Conservation (phyloP, 2,329 filamentous ascomycete genomes). For the Neoarthrinium moseri region DNA sequence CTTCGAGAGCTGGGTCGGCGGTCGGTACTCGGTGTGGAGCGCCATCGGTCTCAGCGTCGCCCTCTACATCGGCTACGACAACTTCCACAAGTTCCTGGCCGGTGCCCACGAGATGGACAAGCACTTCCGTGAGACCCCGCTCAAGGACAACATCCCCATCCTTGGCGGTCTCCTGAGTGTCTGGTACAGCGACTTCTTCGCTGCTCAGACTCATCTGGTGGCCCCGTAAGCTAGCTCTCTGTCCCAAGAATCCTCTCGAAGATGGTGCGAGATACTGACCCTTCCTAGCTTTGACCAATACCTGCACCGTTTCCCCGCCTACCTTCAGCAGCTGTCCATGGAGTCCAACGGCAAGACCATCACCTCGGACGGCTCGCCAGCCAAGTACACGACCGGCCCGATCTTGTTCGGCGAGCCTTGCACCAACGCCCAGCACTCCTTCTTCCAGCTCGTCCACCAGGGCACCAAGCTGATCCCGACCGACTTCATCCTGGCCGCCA, state of each 20-base stretch:
- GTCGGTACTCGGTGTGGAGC: slow-evolving; percentile 98
- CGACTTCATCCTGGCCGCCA: slow-evolving; percentile 94
- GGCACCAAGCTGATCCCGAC: slow-evolving; percentile 98
- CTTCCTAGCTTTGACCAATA: slow-evolving; percentile 86
- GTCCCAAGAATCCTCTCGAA: background rate
- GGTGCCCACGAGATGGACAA: slow-evolving; percentile 98
- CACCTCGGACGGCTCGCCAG: slow-evolving; percentile 81
- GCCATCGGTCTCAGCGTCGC: slow-evolving; percentile 94
- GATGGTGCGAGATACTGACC: background rate
- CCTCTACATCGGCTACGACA: slow-evolving; percentile 94
- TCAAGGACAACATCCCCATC: slow-evolving; percentile 92
- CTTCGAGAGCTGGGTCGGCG: slow-evolving; percentile 98
- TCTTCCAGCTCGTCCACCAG: slow-evolving; percentile 99
- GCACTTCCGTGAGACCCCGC: slow-evolving; percentile 88
- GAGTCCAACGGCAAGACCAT: slow-evolving; percentile 99
- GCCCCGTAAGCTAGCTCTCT: slow-evolving; percentile 78
- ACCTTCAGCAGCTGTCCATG: slow-evolving; percentile 99
- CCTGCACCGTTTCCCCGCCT: slow-evolving; percentile 97
- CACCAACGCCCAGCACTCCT: slow-evolving; percentile 99
- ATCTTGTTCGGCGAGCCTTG: slow-evolving; percentile 97
- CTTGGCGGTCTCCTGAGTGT: slow-evolving; percentile 92
- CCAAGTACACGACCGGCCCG: slow-evolving; percentile 96
- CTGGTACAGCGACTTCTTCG: slow-evolving; percentile 99
- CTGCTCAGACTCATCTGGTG: slow-evolving; percentile 95
- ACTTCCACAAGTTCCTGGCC: slow-evolving; percentile 94